Percentiles rank a stretch among this genome's conserved stretches.
phyloP scores from a whole-genome alignment of 2,329 filamentous ascomycete genomes.

The Colletotrichum abscissum region DNA sequence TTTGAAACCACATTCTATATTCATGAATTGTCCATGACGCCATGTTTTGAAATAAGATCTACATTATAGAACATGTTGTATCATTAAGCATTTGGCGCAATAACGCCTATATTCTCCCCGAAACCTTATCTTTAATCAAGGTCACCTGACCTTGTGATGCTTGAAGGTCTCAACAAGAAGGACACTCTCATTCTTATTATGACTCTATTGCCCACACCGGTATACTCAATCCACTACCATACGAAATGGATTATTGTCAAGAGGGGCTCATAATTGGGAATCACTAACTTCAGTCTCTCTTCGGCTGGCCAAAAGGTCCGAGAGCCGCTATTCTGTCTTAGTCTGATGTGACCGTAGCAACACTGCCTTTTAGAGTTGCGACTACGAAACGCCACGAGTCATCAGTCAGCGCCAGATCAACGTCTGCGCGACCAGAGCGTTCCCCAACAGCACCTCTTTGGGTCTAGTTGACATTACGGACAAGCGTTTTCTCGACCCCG shows the following conservation, averaged over 20 bases:
- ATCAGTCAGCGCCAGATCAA: neutral
- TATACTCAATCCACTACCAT: no score
- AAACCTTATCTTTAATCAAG: neutral
- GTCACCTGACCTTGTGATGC: neutral
- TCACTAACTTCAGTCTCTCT: neutral
- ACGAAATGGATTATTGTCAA: neutral
- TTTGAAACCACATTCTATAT: no score
- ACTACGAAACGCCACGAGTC: conserved; percentile 15
- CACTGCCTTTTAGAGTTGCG: conserved; percentile 4
- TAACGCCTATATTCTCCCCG: neutral
- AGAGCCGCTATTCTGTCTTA: neutral
- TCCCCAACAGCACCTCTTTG: neutral
- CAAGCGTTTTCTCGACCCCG: neutral
- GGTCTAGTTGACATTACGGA: neutral
- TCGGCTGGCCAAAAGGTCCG: neutral
- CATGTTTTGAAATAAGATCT: neutral
- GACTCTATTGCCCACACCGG: no score
- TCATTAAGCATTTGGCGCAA: neutral
- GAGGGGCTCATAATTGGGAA: neutral
- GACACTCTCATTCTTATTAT: no score
- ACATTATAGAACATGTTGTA: neutral
- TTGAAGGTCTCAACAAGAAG: neutral
- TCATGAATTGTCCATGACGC: no score
- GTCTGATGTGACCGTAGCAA: neutral
- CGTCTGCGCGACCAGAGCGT: neutral